Conservation (phyloP, 352 stramenopile genomes). For the Thalassiosira livingstoniorum region DNA sequence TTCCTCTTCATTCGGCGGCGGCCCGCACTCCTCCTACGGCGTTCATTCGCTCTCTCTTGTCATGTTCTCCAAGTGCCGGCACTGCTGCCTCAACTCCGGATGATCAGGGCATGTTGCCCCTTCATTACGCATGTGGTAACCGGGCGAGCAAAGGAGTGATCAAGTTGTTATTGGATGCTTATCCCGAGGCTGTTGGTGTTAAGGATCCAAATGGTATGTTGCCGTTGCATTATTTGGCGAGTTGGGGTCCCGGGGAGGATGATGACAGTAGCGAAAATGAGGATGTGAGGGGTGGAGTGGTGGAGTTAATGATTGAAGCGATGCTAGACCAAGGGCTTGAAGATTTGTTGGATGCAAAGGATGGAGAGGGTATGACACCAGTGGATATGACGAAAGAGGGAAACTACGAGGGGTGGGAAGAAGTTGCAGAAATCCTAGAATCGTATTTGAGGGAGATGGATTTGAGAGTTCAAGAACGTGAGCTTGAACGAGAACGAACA, state of each 20-base stretch:
- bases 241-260: slow-evolving; percentile 64
- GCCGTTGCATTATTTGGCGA: slow-evolving; percentile 75
- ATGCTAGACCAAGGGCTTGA: slow-evolving; percentile 7
- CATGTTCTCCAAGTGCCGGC: slow-evolving; percentile 68
- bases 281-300: slow-evolving; percentile 47
- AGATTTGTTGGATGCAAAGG: slow-evolving; percentile 48
- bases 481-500: too few species aligned
- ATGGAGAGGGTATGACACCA: slow-evolving; percentile 71
- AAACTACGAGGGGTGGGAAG: slow-evolving; percentile 64
- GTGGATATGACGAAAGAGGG: slow-evolving; percentile 67
- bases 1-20: slow-evolving; percentile 78
- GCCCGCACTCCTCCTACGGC: slow-evolving; percentile 64
- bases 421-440: slow-evolving; percentile 48
- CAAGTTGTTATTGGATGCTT: slow-evolving; percentile 59
- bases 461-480: too few species aligned
- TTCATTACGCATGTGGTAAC: slow-evolving; percentile 82
- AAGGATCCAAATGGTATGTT: slow-evolving; percentile 78
- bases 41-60: slow-evolving; percentile 65
- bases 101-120: slow-evolving; percentile 77
- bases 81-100: slow-evolving; percentile 65
- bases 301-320: slow-evolving; percentile 23
- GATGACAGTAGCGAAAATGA: slow-evolving; percentile 25
- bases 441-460: too few species aligned
- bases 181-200: slow-evolving; percentile 57
- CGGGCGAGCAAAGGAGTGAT: slow-evolving; percentile 70